Evolutionary conservation across 306 rosid genomes (phyloP).

Genomic region (Echinosophora koreensis): DNA sequence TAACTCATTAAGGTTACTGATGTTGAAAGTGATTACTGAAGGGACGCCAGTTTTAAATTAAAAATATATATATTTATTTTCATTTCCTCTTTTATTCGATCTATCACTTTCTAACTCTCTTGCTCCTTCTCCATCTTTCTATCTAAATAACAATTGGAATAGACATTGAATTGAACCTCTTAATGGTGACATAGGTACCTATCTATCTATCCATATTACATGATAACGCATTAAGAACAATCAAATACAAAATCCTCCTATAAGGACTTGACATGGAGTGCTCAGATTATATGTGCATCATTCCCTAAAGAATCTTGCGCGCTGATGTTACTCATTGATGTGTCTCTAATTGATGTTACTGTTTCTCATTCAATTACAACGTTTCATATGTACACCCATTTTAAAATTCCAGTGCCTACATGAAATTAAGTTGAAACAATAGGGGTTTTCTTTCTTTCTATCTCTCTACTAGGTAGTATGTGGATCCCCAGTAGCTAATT

Average conservation of each 20-base stretch:
- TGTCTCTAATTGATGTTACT: slow-evolving; percentile 22
- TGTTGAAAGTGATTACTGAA: slow-evolving; percentile 7
- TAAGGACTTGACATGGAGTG: slow-evolving; percentile 44
- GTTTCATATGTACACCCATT: background rate
- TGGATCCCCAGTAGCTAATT: background rate
- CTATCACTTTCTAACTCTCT: slow-evolving; percentile 33
- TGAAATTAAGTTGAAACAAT: background rate
- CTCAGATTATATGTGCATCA: slow-evolving; percentile 25
- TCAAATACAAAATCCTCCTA: background rate
- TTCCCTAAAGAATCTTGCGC: slow-evolving; percentile 12
- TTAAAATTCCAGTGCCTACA: background rate
- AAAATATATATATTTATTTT: background rate
- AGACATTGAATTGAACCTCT: slow-evolving; percentile 40
- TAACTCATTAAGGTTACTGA: background rate
- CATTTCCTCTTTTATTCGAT: slow-evolving; percentile 13
- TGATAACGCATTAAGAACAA: slow-evolving; percentile 43
- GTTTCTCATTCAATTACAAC: slow-evolving; percentile 38
- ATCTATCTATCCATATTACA: slow-evolving; percentile 38
- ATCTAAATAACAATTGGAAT: slow-evolving; percentile 41
- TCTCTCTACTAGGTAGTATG: background rate
- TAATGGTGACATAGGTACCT: slow-evolving; percentile 47
- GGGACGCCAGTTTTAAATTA: background rate
- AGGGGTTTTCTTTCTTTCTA: background rate
- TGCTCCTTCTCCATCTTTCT: slow-evolving; percentile 8
- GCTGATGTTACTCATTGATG: slow-evolving; percentile 29